Conservation (phyloP, 306 rosid species). For the Medicago lupulina region DNA sequence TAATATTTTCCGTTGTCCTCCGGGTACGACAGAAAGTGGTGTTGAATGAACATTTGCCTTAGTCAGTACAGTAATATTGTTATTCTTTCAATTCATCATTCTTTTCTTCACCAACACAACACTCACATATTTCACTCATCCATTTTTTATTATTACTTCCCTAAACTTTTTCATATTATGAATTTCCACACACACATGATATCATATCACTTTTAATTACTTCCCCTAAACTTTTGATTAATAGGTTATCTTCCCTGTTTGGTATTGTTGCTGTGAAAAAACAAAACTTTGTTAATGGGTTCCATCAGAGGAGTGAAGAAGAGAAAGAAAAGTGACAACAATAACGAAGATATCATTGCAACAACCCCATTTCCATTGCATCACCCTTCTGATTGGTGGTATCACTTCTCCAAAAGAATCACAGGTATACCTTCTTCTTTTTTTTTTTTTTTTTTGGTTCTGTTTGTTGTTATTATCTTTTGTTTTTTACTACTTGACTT, state of each 20-base stretch:
- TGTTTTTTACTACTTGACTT: slow-evolving; percentile 1
- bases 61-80: too few relatives aligned
- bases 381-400: slow-evolving; percentile 88
- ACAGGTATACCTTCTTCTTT: slow-evolving; percentile 50
- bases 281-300: slow-evolving; percentile 60
- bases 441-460: background rate
- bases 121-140: too few relatives aligned
- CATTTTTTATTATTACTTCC: too few relatives aligned
- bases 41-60: too few relatives aligned
- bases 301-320: slow-evolving; percentile 84
- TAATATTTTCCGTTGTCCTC: too few relatives aligned
- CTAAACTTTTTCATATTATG: too few relatives aligned
- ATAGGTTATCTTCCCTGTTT: slow-evolving; percentile 28
- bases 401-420: slow-evolving; percentile 73
- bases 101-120: too few relatives aligned
- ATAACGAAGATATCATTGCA: slow-evolving; percentile 58
- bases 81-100: too few relatives aligned
- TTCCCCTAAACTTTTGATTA: background rate
- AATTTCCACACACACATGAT: background rate
- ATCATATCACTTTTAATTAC: too few relatives aligned
- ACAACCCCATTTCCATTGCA: slow-evolving; percentile 47
- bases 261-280: slow-evolving; percentile 23
- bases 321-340: slow-evolving; percentile 70
- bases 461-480: background rate
- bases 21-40: too few relatives aligned